phyloP scores from a whole-genome alignment of 192 early-diverging fungal genomes.

The Coemansia sp. region DNA sequence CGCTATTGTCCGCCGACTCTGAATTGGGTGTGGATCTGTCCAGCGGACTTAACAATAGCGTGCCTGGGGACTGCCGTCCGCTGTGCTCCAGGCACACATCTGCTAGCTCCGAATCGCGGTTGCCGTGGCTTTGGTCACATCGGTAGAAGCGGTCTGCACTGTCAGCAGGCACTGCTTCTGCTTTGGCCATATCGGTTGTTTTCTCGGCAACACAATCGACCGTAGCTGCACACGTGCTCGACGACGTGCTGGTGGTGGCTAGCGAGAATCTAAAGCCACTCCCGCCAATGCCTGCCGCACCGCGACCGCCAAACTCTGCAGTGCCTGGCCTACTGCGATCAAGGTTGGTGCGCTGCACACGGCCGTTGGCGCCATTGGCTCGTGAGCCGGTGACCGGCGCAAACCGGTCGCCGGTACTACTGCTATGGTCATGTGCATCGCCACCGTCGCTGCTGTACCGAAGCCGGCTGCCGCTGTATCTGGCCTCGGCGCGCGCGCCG shows the following conservation, averaged over 20 bases:
- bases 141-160: background rate
- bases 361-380: background rate
- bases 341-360: background rate
- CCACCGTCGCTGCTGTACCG: constrained; percentile 1
- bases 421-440: background rate
- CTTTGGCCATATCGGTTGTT: background rate
- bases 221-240: background rate
- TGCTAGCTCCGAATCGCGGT: background rate
- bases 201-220: background rate
- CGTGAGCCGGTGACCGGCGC: constrained; percentile 30
- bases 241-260: background rate
- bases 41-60: background rate
- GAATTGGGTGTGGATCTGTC: background rate
- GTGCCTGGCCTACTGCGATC: background rate
- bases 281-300: background rate
- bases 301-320: background rate
- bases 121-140: background rate
- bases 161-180: background rate
- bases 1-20: background rate
- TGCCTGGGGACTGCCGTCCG: background rate
- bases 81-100: background rate
- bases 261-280: background rate
- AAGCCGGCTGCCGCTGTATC: background rate
- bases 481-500: background rate
- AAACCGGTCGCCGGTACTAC: constrained; percentile 18